phyloP scores from a whole-genome alignment of 495 filamentous ascomycete species.

The Cenococcum geophilum region DNA sequence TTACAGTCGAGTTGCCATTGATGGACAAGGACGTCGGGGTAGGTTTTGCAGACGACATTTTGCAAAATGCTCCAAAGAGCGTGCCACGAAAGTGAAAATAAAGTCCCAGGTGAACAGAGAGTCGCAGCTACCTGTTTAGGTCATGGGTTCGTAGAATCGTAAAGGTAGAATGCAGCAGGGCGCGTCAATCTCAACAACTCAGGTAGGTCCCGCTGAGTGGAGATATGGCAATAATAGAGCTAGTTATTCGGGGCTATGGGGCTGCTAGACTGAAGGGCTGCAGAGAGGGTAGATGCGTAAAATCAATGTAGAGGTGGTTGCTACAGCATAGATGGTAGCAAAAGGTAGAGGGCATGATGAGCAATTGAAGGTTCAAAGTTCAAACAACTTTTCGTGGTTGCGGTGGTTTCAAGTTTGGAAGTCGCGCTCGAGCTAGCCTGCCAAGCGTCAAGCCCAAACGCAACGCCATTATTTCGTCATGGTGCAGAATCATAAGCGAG shows the following conservation, averaged over 20 bases:
- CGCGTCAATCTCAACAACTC: neutral
- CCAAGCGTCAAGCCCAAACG: neutral
- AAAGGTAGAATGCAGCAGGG: neutral
- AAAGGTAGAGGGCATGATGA: neutral
- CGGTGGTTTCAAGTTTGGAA: neutral
- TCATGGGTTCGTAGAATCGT: neutral
- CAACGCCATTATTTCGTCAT: neutral
- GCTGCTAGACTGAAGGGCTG: neutral
- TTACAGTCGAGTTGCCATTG: neutral
- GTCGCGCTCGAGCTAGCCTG: neutral
- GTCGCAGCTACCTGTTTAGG: neutral
- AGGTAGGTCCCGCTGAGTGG: neutral
- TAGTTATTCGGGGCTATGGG: neutral
- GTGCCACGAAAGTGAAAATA: neutral
- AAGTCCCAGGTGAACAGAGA: neutral
- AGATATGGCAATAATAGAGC: neutral
- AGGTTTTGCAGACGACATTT: neutral
- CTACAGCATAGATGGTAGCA: neutral
- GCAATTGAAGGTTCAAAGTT: neutral
- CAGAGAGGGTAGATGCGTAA: neutral
- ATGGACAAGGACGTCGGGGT: neutral
- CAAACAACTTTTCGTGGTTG: neutral
- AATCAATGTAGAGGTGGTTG: neutral
- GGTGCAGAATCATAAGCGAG: neutral
- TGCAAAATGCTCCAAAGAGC: neutral